phyloP scores from a whole-genome alignment of 306 rosid genomes.

The Trichosanthes cucumerina region DNA sequence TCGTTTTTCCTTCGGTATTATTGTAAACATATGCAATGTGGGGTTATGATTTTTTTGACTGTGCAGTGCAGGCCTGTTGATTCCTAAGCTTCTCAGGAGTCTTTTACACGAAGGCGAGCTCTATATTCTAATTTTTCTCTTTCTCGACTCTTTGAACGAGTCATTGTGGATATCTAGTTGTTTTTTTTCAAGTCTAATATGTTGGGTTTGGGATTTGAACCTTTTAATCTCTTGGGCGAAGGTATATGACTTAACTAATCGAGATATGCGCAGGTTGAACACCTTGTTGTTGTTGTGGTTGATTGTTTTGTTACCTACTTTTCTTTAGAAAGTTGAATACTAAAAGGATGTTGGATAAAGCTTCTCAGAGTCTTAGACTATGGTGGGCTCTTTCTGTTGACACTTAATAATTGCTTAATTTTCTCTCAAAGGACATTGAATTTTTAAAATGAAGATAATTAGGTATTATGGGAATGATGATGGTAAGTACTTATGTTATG shows the following conservation, averaged over 20 bases:
- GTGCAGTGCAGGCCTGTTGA: not conserved
- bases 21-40: not conserved
- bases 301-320: not conserved
- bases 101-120: not conserved
- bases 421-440: too few relatives aligned
- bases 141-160: not conserved
- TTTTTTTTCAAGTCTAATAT: too few relatives aligned
- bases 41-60: slow-evolving; percentile 1
- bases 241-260: too few relatives aligned
- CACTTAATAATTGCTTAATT: not conserved
- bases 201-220: not conserved
- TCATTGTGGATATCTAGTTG: not conserved
- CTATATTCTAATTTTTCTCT: not conserved
- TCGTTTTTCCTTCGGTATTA: not conserved
- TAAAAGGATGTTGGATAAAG: too few relatives aligned
- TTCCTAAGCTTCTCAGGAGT: not conserved
- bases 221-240: not conserved
- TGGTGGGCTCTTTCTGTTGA: not conserved
- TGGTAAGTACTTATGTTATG: not conserved
- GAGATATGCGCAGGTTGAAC: too few relatives aligned
- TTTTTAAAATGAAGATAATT: too few relatives aligned
- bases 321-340: too few relatives aligned
- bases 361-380: too few relatives aligned
- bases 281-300: too few relatives aligned
- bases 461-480: not conserved